Evolutionary conservation across 352 stramenopile genomes (phyloP).

Genomic region (Phytophthora kernoviae): DNA sequence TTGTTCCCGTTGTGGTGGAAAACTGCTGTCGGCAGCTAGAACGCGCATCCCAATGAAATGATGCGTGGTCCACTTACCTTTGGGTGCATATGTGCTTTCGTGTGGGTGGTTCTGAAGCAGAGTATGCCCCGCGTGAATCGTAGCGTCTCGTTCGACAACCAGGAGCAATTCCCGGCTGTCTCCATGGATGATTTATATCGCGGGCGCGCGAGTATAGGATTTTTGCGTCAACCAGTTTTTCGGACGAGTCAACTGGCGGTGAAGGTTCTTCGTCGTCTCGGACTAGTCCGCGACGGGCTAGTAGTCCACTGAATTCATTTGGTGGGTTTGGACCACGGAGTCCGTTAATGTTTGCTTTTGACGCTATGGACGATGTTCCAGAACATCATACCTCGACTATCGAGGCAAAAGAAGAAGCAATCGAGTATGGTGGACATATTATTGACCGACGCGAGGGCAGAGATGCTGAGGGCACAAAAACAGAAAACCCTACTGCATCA

Average conservation of each 20-base stretch:
- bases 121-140: conserved; percentile 75
- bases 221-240: conserved; percentile 59
- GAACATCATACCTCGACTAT: conserved; percentile 37
- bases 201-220: conserved; percentile 39
- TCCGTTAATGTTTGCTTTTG: conserved; percentile 81
- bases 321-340: conserved; percentile 66
- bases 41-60: conserved; percentile 2
- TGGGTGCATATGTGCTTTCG: conserved; percentile 13
- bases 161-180: conserved; percentile 45
- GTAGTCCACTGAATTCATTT: conserved; percentile 58
- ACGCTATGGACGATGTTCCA: conserved; percentile 69
- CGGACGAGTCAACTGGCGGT: conserved; percentile 56
- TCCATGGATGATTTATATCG: conserved; percentile 66
- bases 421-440: conserved; percentile 35
- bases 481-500: conserved; percentile 20
- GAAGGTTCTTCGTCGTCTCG: conserved; percentile 44
- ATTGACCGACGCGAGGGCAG: conserved; percentile 24
- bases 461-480: conserved; percentile 12
- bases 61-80: conserved; percentile 21
- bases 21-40: neutral
- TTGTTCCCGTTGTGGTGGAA: neutral
- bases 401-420: conserved; percentile 32
- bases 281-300: conserved; percentile 56
- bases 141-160: conserved; percentile 80
- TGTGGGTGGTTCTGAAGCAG: conserved; percentile 24